phyloP scores from a whole-genome alignment of 441 rosid species.

The Pelargonium australe region DNA sequence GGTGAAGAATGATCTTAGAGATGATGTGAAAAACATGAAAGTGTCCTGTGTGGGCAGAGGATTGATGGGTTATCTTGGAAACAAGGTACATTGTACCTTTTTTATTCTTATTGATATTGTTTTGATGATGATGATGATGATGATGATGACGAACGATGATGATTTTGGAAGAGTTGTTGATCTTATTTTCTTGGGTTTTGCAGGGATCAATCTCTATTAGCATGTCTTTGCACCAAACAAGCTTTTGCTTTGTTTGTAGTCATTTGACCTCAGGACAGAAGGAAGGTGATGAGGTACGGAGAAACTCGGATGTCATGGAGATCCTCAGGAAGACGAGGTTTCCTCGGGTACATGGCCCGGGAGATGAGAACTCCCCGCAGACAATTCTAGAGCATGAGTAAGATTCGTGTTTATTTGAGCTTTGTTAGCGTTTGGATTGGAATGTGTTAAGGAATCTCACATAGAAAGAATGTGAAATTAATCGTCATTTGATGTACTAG shows the following conservation, averaged over 20 bases:
- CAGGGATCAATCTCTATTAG: constrained; percentile 99
- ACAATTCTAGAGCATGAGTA: constrained; percentile 90
- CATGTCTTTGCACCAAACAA: constrained; percentile 91
- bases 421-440: too few species aligned
- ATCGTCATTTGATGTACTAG: too few species aligned
- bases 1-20: constrained; percentile 84
- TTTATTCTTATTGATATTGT: too few species aligned
- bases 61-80: constrained; percentile 93
- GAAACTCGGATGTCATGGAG: constrained; percentile 98
- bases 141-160: too few species aligned
- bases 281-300: constrained; percentile 92
- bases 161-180: constrained; percentile 10
- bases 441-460: too few species aligned
- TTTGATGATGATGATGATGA: too few species aligned
- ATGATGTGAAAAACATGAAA: constrained; percentile 75
- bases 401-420: constrained; percentile 20
- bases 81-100: constrained; percentile 49
- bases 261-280: constrained; percentile 98
- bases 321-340: constrained; percentile 92
- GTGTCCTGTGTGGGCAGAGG: constrained; percentile 98
- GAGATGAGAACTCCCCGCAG: constrained; percentile 73
- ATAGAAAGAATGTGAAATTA: too few species aligned
- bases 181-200: constrained; percentile 22
- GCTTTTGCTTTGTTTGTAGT: constrained; percentile 96
- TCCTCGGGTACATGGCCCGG: constrained; percentile 60